Evolutionary conservation across 2,329 filamentous ascomycete genomes (phyloP).

Genomic region (Penicillium sumatraense): DNA sequence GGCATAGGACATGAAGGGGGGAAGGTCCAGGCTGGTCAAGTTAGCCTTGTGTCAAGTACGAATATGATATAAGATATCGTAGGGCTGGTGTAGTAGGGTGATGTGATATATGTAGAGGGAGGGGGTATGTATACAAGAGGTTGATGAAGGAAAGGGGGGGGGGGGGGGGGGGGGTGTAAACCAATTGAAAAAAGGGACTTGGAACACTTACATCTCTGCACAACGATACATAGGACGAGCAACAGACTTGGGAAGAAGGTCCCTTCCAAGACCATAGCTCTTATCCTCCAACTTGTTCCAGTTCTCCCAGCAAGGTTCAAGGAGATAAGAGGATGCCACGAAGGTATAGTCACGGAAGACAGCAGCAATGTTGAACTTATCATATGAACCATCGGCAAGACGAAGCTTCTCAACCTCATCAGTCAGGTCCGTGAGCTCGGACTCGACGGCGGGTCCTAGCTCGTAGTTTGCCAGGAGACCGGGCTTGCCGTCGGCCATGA

Average conservation of each 20-base stretch:
- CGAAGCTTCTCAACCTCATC: slow-evolving; percentile 70
- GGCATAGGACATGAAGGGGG: slow-evolving; percentile 89
- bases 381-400: slow-evolving; percentile 56
- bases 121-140: no score
- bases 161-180: no score
- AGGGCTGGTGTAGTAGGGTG: not conserved
- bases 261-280: slow-evolving; percentile 76
- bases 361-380: slow-evolving; percentile 81
- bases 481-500: slow-evolving; percentile 71
- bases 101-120: not conserved
- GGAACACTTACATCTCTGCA: slow-evolving; percentile 76
- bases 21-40: slow-evolving; percentile 67
- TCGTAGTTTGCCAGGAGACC: slow-evolving; percentile 76
- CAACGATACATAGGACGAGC: slow-evolving; percentile 82
- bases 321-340: slow-evolving; percentile 82
- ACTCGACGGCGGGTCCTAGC: slow-evolving; percentile 75
- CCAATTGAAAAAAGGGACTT: not conserved
- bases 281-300: slow-evolving; percentile 63
- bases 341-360: slow-evolving; percentile 92
- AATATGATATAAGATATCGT: not conserved
- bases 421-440: slow-evolving; percentile 78
- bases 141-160: no score
- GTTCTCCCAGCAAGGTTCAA: slow-evolving; percentile 87
- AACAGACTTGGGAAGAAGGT: slow-evolving; percentile 73
- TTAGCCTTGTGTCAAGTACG: slow-evolving; percentile 21